Evolutionary conservation across 1,284 basidiomycete species (phyloP).

Genomic region (Naganishia liquefaciens): DNA sequence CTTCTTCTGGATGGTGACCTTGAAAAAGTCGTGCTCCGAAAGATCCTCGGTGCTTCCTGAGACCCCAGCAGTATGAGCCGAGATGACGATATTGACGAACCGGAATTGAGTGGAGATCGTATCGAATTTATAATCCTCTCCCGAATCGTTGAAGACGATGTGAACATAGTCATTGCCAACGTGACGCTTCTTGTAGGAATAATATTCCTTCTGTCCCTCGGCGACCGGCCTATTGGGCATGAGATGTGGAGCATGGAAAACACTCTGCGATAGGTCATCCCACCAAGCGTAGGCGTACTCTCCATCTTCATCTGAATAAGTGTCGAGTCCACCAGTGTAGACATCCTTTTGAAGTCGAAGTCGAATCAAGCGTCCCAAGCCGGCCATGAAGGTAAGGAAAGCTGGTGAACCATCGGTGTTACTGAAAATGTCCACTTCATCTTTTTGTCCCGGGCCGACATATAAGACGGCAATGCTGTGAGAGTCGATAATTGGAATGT

Average conservation of each 20-base stretch:
- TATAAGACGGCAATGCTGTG: conserved; percentile 97
- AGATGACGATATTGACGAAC: conserved; percentile 95
- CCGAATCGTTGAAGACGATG: conserved; percentile 97
- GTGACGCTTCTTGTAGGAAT: conserved; percentile 82
- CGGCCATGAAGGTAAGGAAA: conserved; percentile 88
- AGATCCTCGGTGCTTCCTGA: conserved; percentile 70
- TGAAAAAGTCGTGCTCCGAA: conserved; percentile 88
- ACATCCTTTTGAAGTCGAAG: conserved; percentile 89
- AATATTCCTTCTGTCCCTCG: conserved; percentile 55
- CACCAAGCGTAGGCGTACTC: conserved; percentile 95
- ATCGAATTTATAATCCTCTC: conserved; percentile 81
- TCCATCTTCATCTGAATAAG: conserved; percentile 77
- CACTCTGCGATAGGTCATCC: conserved; percentile 93
- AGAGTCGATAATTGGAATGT: conserved; percentile 92
- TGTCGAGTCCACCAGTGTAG: conserved; percentile 90
- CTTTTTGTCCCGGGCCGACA: conserved; percentile 84
- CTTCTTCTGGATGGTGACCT: conserved; percentile 80
- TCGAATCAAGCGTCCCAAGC: conserved; percentile 83
- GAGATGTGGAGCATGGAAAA: conserved; percentile 95
- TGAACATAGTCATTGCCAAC: conserved; percentile 94
- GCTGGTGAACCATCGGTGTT: conserved; percentile 93
- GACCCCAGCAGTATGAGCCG: conserved; percentile 83
- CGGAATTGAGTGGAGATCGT: conserved; percentile 92
- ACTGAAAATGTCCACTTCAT: conserved; percentile 81
- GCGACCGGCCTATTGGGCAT: conserved; percentile 82